Evolutionary conservation across 768 basidiomycete species (phyloP).

Genomic region (Trametes elegans): DNA sequence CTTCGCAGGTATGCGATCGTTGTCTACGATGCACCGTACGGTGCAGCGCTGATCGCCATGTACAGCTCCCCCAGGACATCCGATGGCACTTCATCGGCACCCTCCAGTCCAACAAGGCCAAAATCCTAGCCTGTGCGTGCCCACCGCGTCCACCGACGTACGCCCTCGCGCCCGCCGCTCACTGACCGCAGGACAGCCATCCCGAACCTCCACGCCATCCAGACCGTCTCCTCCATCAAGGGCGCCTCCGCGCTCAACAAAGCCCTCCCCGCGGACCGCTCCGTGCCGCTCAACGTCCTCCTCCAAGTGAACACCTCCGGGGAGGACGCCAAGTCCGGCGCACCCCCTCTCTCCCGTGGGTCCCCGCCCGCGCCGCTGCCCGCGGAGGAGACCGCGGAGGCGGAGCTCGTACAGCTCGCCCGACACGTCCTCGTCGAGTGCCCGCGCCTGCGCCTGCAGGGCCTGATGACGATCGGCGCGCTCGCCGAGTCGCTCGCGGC

Average conservation of each 20-base stretch:
- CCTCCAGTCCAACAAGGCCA: conserved; percentile 92
- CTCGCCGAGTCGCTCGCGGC: conserved; percentile 64
- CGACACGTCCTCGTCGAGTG: conserved; percentile 68
- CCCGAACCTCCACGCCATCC: conserved; percentile 83
- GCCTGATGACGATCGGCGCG: conserved; percentile 97
- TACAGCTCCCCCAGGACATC: conserved; percentile 82
- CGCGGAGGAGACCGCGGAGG: not conserved
- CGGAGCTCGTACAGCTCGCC: conserved; percentile 65
- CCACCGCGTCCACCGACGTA: not conserved
- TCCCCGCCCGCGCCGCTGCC: not conserved
- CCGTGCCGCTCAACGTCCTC: conserved; percentile 70
- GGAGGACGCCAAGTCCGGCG: conserved; percentile 89
- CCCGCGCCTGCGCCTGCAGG: conserved; percentile 71
- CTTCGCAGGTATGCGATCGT: conserved; percentile 37
- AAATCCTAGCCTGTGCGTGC: conserved; percentile 72
- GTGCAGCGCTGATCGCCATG: not conserved
- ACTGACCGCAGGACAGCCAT: conserved; percentile 51
- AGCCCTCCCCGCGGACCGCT: conserved; percentile 55
- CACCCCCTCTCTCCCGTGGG: conserved; percentile 52
- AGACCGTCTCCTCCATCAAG: conserved; percentile 82
- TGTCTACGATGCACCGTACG: not conserved
- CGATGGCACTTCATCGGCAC: conserved; percentile 98
- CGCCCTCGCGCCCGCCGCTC: not conserved
- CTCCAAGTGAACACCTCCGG: conserved; percentile 95
- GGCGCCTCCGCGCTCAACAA: conserved; percentile 79